Evolutionary conservation across 1,284 basidiomycete species (phyloP).

Genomic region (Ustilago hordei): DNA sequence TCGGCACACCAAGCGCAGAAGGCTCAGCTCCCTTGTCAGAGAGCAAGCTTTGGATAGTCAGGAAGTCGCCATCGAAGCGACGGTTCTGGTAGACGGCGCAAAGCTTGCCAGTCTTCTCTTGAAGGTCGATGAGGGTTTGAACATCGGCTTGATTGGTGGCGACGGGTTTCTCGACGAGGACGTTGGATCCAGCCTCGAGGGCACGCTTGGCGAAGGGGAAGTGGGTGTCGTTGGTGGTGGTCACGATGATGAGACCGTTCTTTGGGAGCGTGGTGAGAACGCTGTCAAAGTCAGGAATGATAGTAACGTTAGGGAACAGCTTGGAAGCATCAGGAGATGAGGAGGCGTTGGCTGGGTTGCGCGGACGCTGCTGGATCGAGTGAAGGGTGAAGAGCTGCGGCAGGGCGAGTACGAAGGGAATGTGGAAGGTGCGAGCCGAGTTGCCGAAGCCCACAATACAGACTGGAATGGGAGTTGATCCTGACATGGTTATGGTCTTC

Average conservation of each 20-base stretch:
- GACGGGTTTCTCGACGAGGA: slow-evolving; percentile 67
- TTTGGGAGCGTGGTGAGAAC: slow-evolving; percentile 61
- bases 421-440: slow-evolving; percentile 64
- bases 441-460: slow-evolving; percentile 64
- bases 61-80: slow-evolving; percentile 66
- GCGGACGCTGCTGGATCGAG: slow-evolving; percentile 64
- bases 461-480: slow-evolving; percentile 48
- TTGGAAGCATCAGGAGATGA: slow-evolving; percentile 43
- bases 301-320: slow-evolving; percentile 52
- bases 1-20: slow-evolving; percentile 61
- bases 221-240: slow-evolving; percentile 66
- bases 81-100: slow-evolving; percentile 67
- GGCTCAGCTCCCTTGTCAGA: slow-evolving; percentile 48
- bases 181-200: slow-evolving; percentile 62
- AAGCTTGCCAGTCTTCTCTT: slow-evolving; percentile 54
- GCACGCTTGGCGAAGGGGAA: slow-evolving; percentile 63
- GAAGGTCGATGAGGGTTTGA: slow-evolving; percentile 49
- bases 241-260: slow-evolving; percentile 64
- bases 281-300: slow-evolving; percentile 56
- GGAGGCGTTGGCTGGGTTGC: slow-evolving; percentile 30
- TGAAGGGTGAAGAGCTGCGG: slow-evolving; percentile 58
- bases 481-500: neutral
- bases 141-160: slow-evolving; percentile 53
- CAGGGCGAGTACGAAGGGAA: slow-evolving; percentile 60
- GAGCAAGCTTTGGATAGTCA: slow-evolving; percentile 62